Conservation (phyloP, 2,329 filamentous ascomycete genomes). For the Chrysosphaeria jannelii region DNA sequence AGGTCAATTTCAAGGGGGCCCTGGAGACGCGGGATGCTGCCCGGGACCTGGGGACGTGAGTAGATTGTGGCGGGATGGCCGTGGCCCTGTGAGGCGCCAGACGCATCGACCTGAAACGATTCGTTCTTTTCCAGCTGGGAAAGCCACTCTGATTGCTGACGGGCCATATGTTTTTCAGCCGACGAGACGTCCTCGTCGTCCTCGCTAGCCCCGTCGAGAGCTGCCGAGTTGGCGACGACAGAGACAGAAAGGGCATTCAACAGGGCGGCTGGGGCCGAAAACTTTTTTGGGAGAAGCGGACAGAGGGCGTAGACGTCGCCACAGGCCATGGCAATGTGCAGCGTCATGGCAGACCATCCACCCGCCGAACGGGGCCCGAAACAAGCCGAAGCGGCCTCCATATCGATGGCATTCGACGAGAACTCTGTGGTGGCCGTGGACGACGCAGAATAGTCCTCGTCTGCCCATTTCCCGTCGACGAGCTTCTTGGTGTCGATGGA, state of each 20-base stretch:
- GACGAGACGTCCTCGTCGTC: conserved; percentile 23
- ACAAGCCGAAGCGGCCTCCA: conserved; percentile 73
- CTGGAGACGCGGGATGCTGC: conserved; percentile 26
- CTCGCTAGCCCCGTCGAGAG: no score
- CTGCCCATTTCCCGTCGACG: conserved; percentile 49
- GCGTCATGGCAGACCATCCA: conserved; percentile 84
- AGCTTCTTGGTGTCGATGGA: conserved; percentile 75
- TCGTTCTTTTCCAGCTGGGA: conserved; percentile 32
- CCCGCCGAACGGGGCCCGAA: conserved; percentile 39
- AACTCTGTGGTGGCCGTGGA: conserved; percentile 52
- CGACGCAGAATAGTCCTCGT: conserved; percentile 60
- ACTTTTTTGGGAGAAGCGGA: conserved; percentile 62
- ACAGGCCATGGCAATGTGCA: conserved; percentile 87
- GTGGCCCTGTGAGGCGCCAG: no score
- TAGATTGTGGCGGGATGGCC: conserved; percentile 18
- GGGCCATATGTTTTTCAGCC: conserved; percentile 22
- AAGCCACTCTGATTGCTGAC: conserved; percentile 39
- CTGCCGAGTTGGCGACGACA: conserved; percentile 42
- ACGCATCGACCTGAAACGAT: conserved; percentile 22
- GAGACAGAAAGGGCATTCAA: conserved; percentile 60
- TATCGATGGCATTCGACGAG: conserved; percentile 68
- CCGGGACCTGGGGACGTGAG: conserved; percentile 23
- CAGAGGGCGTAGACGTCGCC: conserved; percentile 86
- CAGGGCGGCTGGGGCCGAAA: conserved; percentile 47
- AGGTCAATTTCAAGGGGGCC: conserved; percentile 28